Base-by-base conservation (phyloP, 164 flowering plant species). In the Malania oleifera region DNA sequence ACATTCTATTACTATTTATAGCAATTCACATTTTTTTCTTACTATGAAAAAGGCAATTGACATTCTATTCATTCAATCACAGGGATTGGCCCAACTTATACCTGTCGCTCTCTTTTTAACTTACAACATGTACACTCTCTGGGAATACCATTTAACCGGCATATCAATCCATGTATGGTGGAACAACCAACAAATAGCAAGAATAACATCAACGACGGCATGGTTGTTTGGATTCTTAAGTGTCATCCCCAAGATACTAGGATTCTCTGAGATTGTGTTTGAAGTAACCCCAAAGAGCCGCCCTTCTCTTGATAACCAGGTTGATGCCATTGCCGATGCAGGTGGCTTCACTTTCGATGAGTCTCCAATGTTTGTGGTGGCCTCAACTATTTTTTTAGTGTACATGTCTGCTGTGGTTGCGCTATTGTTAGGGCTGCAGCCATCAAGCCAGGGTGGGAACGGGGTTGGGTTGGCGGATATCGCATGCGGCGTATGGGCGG, bases 161-260 rank as follows among this genome's bases (percentile, higher is more conserved):
- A 53, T 57, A 1, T 65, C 88, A 0, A 20, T 71, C 8, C 62
- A 70, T 0, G 56, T 66, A n/a, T 84, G 90, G 88, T 87, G 84
- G 85, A 78, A 76, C 61, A 64, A 59, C 58, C 73, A 75, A 13
- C 64, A 73, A 48, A 77, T 78, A 74, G 7, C 2, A 7, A 68
- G 79, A 66, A 71, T 84, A 19, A 47, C 0, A 11, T 22, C 78
- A 1, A 18, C 56, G 1, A 70, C 68, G 5, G 69, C 83, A n/a
- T 73, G 79, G 71, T 48, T 77, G 1, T 78, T 82, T 38, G 81
- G 82, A 0, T 1, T 73, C 22, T 4, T 74, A 1, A 57, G 58
- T 28, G 70, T 63, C 0, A 1, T 70, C 1, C 60, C 71, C 2
- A 82, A 87, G 70, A 61, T 78, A 2, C n/a, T 80, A n/a, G 71